phyloP scores from a whole-genome alignment of 805 yeast genomes.

The Peterozyma xylosa region DNA sequence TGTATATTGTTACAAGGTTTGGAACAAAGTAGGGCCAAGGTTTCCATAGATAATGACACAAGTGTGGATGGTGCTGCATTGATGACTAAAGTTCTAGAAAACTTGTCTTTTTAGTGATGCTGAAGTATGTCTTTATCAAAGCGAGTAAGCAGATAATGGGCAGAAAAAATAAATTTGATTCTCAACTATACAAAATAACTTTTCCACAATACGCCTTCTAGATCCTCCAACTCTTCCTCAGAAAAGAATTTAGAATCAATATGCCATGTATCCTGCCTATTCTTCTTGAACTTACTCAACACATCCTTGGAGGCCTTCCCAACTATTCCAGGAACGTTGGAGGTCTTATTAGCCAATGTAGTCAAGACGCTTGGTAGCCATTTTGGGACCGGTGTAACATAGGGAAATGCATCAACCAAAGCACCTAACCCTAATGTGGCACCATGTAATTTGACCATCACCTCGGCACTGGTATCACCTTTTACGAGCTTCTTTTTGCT shows the following conservation, averaged over 20 bases:
- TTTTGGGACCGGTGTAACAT: constrained; percentile 79
- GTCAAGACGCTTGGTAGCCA: constrained; percentile 81
- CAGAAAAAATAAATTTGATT: background rate
- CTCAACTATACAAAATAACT: constrained; percentile 71
- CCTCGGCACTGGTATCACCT: constrained; percentile 28
- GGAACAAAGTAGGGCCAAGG: constrained; percentile 65
- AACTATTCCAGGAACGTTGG: constrained; percentile 66
- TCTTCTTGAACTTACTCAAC: constrained; percentile 79
- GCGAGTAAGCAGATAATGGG: background rate
- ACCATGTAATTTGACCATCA: constrained; percentile 58
- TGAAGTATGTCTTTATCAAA: constrained; percentile 2
- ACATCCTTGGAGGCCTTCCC: constrained; percentile 80
- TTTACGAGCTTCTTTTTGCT: constrained; percentile 13
- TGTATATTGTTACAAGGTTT: constrained; percentile 82
- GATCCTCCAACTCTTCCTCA: constrained; percentile 73
- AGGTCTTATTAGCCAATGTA: constrained; percentile 61
- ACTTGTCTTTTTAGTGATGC: constrained; percentile 42
- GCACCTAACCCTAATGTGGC: constrained; percentile 88
- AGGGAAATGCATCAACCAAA: constrained; percentile 82
- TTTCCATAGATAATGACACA: constrained; percentile 42
- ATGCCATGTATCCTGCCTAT: constrained; percentile 95
- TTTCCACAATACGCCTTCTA: constrained; percentile 91
- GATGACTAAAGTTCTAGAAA: constrained; percentile 53
- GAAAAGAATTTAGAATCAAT: constrained; percentile 72
- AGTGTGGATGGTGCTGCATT: constrained; percentile 60